Evolutionary conservation across 768 basidiomycete species (phyloP), one percentile per base, ranked within the genome.

Genomic region (Coprinellus micaceus): DNA sequence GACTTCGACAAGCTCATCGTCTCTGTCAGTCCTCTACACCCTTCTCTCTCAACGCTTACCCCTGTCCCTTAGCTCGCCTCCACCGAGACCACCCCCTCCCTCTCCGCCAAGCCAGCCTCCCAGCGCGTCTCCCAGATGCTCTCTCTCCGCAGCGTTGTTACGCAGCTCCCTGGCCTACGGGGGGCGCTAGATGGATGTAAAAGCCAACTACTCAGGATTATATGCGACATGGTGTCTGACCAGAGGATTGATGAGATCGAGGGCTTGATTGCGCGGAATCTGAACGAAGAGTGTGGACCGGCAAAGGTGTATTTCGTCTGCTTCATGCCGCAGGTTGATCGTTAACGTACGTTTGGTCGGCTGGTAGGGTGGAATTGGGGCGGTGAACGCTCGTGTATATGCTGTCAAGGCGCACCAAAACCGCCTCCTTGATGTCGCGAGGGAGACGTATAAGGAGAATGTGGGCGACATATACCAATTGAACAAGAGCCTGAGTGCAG

Each of bases 381-480:
- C 86, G 1, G 79, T 90, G 21, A 93, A 91, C 64, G 82, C 88
- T 5, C 82, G 87, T 51, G 87, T 98, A 22, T 99, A 94, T 70
- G 95, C 95, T 2, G 89, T 98, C 56, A 91, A 85, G 68, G 86
- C 83, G 50, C 89, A 90, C 58, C 81, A 79, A 64, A 91, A 93
- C 61, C 83, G 83, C 26, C 77, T 96, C 10, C 85, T 99, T 28
- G 96, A 98, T 60, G 93, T 98, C 6, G 97, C 96, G 1, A 82
- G 97, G 2, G 93, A 93, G 68, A 95, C 95, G 0, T 98, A 88
- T 74, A 91, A 88, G 63, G 95, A 99, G 69, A 96, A 96, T 61
- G 80, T 96, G 43, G 81, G 84, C 15, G 96, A 99, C 64, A 92
- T 97, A 52, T 85, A 85, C 59, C 79, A 85, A 52, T 74, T 94